phyloP scores from a whole-genome alignment of 2,329 filamentous ascomycete species.

The Verticillium albo-atrum region DNA sequence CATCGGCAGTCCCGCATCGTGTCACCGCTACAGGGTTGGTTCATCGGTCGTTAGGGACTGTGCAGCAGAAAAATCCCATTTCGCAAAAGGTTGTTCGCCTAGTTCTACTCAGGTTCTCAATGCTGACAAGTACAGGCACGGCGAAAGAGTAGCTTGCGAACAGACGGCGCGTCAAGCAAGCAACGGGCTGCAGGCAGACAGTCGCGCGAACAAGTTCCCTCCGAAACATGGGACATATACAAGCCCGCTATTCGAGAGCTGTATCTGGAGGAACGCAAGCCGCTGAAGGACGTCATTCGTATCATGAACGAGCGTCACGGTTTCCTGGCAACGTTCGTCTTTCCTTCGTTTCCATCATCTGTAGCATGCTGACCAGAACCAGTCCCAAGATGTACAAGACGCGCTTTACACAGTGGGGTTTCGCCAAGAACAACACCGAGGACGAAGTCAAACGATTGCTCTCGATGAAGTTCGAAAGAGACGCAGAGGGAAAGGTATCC shows the following conservation, averaged over 20 bases:
- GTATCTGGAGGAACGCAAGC: constrained; percentile 44
- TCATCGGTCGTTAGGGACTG: neutral
- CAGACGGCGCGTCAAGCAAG: constrained; percentile 7
- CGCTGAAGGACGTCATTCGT: constrained; percentile 47
- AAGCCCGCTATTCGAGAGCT: constrained; percentile 40
- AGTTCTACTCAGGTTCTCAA: neutral
- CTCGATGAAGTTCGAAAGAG: constrained; percentile 47
- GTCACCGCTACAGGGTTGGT: neutral
- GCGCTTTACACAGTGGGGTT: constrained; percentile 51
- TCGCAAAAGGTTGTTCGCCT: neutral
- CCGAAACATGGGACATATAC: constrained; percentile 42
- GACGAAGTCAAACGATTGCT: constrained; percentile 46
- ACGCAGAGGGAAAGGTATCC: constrained; percentile 47
- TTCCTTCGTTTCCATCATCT: neutral
- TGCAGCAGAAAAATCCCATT: neutral
- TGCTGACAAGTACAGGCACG: neutral
- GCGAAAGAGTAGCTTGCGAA: neutral
- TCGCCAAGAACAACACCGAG: constrained; percentile 51
- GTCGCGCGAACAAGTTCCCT: constrained; percentile 38
- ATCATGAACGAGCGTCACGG: constrained; percentile 44
- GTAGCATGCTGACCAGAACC: neutral
- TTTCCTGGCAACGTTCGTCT: constrained; percentile 44
- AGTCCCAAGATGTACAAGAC: constrained; percentile 54
- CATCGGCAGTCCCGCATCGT: neutral
- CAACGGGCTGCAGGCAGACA: constrained; percentile 27